phyloP scores from a whole-genome alignment of 805 yeast species.

The Suhomyces vadensis region DNA sequence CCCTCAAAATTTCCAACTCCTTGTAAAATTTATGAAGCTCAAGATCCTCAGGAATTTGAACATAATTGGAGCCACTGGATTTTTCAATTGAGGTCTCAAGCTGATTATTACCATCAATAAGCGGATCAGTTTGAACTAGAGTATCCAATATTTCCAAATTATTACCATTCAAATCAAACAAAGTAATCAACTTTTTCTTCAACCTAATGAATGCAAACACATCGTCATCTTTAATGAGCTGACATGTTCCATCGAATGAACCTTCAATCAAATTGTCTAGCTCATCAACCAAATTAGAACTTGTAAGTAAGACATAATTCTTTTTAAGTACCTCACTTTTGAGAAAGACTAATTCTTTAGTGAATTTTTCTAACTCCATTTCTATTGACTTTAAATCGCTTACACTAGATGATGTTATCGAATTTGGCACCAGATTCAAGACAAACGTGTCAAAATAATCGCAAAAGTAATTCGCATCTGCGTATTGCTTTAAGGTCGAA shows the following conservation, averaged over 20 bases:
- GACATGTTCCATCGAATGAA: constrained; percentile 4
- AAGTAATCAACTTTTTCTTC: constrained; percentile 3
- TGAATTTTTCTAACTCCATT: constrained; percentile 16
- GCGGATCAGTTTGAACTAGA: constrained; percentile 1
- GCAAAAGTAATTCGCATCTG: neutral
- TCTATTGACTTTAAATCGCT: constrained; percentile 8
- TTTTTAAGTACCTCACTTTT: constrained; percentile 8
- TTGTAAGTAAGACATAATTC: constrained; percentile 4
- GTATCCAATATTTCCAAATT: constrained; percentile 11
- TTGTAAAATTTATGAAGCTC: constrained; percentile 15
- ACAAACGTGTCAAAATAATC: neutral
- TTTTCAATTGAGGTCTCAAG: too few relatives aligned
- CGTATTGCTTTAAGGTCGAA: neutral
- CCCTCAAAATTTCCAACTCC: constrained; percentile 22
- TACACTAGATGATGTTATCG: neutral
- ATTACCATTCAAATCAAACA: constrained; percentile 10
- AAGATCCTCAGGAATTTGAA: constrained; percentile 22
- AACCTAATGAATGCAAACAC: constrained; percentile 9
- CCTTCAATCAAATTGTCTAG: constrained; percentile 7
- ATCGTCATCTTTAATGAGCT: neutral
- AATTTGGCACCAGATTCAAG: neutral
- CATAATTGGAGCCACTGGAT: neutral
- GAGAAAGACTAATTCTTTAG: constrained; percentile 20
- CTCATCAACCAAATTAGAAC: constrained; percentile 13
- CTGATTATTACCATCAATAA: neutral